Conservation (phyloP, 108 stramenopile species). For the Pseudonitzschia multistriata region DNA sequence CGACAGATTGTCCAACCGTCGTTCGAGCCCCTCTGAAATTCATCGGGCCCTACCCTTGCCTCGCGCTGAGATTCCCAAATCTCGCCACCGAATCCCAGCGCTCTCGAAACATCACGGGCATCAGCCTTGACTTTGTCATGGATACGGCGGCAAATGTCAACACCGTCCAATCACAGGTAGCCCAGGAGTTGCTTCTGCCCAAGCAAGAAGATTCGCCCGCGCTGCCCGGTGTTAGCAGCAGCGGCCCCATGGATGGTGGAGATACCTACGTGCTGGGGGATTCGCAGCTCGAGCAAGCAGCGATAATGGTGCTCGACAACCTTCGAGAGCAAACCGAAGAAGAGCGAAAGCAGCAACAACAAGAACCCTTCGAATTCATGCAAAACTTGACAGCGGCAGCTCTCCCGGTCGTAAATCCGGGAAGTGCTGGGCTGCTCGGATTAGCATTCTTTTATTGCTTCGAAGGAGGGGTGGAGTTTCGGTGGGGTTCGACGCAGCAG, state of each 20-base stretch:
- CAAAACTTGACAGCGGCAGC: conserved; percentile 68
- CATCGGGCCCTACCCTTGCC: conserved; percentile 65
- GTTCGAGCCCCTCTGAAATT: conserved; percentile 62
- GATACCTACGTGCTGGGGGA: conserved; percentile 69
- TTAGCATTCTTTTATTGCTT: conserved; percentile 70
- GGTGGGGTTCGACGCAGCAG: conserved; percentile 39
- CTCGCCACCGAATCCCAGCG: conserved; percentile 67
- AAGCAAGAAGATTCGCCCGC: conserved; percentile 47
- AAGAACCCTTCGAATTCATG: conserved; percentile 58
- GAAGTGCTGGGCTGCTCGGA: conserved; percentile 63
- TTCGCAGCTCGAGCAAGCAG: conserved; percentile 53
- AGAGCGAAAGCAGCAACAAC: background rate
- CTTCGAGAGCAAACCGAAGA: background rate
- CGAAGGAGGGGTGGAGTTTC: conserved; percentile 71
- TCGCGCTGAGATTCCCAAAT: conserved; percentile 67
- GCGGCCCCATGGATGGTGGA: conserved; percentile 58
- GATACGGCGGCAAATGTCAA: conserved; percentile 80
- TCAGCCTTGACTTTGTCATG: conserved; percentile 67
- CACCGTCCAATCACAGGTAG: conserved; percentile 67
- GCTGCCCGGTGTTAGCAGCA: conserved; percentile 53
- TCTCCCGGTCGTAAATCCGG: conserved; percentile 65
- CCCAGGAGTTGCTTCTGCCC: conserved; percentile 50
- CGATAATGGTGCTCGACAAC: background rate
- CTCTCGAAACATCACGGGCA: conserved; percentile 52
- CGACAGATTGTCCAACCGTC: background rate